Evolutionary conservation across 1,284 basidiomycete genomes (phyloP).

Genomic region (Rhodotorula sp.): DNA sequence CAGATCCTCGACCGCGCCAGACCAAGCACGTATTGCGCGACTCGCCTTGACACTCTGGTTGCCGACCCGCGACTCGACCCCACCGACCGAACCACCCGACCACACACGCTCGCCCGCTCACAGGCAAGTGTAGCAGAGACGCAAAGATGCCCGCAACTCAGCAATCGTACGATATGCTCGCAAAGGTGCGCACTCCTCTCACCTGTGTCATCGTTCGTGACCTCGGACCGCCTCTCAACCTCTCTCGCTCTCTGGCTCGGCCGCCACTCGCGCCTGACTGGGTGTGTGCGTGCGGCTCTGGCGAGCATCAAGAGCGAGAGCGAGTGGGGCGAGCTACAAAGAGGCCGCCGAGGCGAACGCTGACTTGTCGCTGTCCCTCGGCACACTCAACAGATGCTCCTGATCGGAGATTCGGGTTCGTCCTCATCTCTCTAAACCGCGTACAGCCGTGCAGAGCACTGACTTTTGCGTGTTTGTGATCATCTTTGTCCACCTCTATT

Average conservation of each 20-base stretch:
- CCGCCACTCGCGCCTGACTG: too few species aligned
- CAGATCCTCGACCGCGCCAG: not conserved
- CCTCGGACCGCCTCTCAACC: too few species aligned
- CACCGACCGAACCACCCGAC: not conserved
- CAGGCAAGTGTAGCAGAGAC: too few species aligned
- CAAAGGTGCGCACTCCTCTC: constrained; percentile 26
- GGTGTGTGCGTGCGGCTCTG: too few species aligned
- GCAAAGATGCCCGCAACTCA: constrained; percentile 24
- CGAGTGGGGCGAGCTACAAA: too few species aligned
- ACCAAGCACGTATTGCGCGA: not conserved
- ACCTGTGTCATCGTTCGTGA: too few species aligned
- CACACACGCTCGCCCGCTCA: too few species aligned
- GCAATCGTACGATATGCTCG: constrained; percentile 40
- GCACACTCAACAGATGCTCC: constrained; percentile 63
- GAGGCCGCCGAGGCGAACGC: too few species aligned
- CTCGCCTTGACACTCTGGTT: not conserved
- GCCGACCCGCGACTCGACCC: not conserved
- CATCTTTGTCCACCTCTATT: not conserved
- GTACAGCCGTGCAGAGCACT: not conserved
- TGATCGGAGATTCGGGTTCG: constrained; percentile 92
- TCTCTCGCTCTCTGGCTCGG: too few species aligned
- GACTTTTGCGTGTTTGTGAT: too few species aligned
- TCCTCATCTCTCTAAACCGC: not conserved
- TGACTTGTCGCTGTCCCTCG: too few species aligned
- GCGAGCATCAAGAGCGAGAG: too few species aligned